Evolutionary conservation across 2,329 filamentous ascomycete genomes (phyloP), one percentile per base, ranked within the genome.

Genomic region (Microsporum audouinii): DNA sequence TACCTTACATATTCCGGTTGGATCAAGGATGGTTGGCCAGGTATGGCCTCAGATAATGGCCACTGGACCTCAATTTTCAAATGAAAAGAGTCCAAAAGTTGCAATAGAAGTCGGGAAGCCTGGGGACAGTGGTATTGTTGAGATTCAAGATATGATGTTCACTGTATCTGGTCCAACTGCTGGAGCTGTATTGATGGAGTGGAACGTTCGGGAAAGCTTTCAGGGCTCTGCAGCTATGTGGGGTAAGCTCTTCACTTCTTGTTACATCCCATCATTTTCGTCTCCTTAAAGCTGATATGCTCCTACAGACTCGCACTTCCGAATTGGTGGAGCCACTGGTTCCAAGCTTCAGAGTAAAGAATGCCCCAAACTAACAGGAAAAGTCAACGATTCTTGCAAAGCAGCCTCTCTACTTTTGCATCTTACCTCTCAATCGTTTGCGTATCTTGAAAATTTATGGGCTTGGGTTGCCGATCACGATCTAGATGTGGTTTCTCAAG

Each of bases 1-100:
- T 66, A 91, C 88, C 0, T 76, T 91, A 71, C 81, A 82, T 66
- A 80, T 91, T 6, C 88, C 88, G 61, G 66, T 70, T 1, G 76
- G 77, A 10, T 77, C 80, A 8, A 81, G 78, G 64, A 82, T 88
- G 61, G 78, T 85, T 1, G 85, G 85, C 12, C 84, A 88, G 66
- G 78, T 65, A 1, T 72, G 70, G 67, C 61, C 68, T 1, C 70
- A 72, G 51, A 70, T 74, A 58, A 71, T 72, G 68, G 70, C 66
- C 2, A 70, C 61, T 0, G 72, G 71, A 0, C 6, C 66, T 0
- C 67, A 67, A n/a, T 74, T 73, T 45, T 55, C 68, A 29, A 65
- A 72, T 59, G 57, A 63, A 10, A 33, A 53, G 1, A 65, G 69
- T 17, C 70, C 71, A 1, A 61, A 62, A 7, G 64, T 66, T 2